Conservation (phyloP, 106 monocot species). For the Iris macrosiphon region DNA sequence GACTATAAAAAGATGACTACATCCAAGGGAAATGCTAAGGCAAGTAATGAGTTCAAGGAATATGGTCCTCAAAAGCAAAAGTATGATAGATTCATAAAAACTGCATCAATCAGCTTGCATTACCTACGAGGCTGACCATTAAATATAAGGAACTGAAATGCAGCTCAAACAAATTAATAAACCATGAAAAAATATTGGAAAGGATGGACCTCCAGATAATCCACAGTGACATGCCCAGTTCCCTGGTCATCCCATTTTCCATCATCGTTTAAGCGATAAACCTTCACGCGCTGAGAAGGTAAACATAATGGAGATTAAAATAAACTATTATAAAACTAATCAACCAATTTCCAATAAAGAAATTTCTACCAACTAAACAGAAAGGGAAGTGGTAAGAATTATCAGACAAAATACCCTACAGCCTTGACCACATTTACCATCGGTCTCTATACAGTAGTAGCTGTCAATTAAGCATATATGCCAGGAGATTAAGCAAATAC, state of each 20-base stretch:
- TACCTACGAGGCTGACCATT: not conserved
- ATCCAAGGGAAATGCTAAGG: not conserved
- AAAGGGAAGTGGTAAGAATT: no score
- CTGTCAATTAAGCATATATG: no score
- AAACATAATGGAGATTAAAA: no score
- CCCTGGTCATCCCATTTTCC: slow-evolving; percentile 98
- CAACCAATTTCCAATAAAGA: no score
- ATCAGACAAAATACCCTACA: no score
- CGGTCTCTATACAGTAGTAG: no score
- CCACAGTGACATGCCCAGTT: slow-evolving; percentile 89
- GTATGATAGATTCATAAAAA: not conserved
- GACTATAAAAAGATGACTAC: no score
- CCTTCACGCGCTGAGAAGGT: slow-evolving; percentile 96
- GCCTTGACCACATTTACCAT: no score
- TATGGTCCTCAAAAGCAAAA: not conserved
- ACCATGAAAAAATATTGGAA: not conserved
- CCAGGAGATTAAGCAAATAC: no score
- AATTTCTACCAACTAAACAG: no score
- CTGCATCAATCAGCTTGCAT: not conserved
- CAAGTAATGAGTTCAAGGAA: not conserved
- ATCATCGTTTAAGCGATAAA: slow-evolving; percentile 72
- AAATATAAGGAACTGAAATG: not conserved
- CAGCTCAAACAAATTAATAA: not conserved
- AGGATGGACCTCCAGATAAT: slow-evolving; percentile 70
- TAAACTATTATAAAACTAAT: no score